These are phyloP conservation scores for Penicillium antarcticum DNA, from an alignment of 495 filamentous ascomycete species.

Conservation along the genomic window DNA sequence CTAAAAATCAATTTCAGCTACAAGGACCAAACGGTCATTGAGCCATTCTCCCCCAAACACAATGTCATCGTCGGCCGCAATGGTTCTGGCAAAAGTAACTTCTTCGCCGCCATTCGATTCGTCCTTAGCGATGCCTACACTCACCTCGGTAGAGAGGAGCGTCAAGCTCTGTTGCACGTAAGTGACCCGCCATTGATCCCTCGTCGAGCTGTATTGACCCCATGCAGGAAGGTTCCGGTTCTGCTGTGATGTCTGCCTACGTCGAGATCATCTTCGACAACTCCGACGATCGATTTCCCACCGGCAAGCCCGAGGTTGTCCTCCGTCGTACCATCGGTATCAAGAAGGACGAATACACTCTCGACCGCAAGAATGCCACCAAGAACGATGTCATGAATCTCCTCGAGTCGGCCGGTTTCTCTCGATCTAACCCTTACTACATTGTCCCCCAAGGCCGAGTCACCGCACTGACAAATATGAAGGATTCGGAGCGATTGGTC, in stretches of 20 bases:
- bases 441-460: slow-evolving; percentile 98
- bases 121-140: slow-evolving; percentile 97
- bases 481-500: slow-evolving; percentile 82
- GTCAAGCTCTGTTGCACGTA: slow-evolving; percentile 86
- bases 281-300: slow-evolving; percentile 91
- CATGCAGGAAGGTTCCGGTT: slow-evolving; percentile 81
- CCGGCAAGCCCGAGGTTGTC: slow-evolving; percentile 84
- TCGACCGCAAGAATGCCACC: slow-evolving; percentile 93
- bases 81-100: slow-evolving; percentile 98
- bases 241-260: slow-evolving; percentile 97
- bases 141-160: slow-evolving; percentile 93
- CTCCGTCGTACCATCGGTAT: slow-evolving; percentile 90
- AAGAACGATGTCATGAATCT: slow-evolving; percentile 94
- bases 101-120: slow-evolving; percentile 98
- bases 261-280: slow-evolving; percentile 99
- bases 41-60: slow-evolving; percentile 95
- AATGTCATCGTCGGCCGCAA: slow-evolving; percentile 99
- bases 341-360: slow-evolving; percentile 98
- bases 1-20: slow-evolving; percentile 59
- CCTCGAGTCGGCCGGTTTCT: slow-evolving; percentile 94
- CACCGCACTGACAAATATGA: slow-evolving; percentile 96
- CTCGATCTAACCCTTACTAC: slow-evolving; percentile 96
- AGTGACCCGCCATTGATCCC: slow-evolving; percentile 8
- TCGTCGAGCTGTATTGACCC: slow-evolving; percentile 15
- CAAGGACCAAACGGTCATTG: slow-evolving; percentile 98